These are phyloP conservation scores for Vitis amurensis DNA, from an alignment of 164 flowering plant genomes.

Conservation along the genomic window DNA sequence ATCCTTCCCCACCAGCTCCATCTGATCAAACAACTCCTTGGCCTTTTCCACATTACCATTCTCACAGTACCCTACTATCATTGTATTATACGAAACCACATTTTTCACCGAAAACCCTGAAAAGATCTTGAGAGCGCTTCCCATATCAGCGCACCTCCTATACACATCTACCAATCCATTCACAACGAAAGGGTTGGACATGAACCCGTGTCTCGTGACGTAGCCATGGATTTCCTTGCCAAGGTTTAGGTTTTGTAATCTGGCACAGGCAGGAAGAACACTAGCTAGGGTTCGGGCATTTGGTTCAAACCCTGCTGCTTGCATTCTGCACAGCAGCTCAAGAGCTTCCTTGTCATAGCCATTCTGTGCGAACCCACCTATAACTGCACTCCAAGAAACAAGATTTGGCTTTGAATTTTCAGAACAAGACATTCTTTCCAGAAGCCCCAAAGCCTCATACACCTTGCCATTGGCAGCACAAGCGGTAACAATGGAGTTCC, in stretches of 20 bases:
- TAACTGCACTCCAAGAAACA: conserved; percentile 77
- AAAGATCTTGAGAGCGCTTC: conserved; percentile 50
- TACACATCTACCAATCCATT: conserved; percentile 73
- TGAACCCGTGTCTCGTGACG: conserved; percentile 47
- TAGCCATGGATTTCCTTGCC: conserved; percentile 73
- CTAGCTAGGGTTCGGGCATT: conserved; percentile 65
- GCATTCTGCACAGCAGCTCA: conserved; percentile 52
- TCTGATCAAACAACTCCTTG: conserved; percentile 50
- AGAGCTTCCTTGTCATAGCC: conserved; percentile 59
- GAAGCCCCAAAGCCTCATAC: conserved; percentile 49
- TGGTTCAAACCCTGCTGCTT: conserved; percentile 47
- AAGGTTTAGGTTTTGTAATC: conserved; percentile 36
- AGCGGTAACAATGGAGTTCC: conserved; percentile 68
- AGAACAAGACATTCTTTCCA: conserved; percentile 43
- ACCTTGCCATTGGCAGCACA: conserved; percentile 62
- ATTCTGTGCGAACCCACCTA: conserved; percentile 68
- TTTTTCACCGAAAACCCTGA: conserved; percentile 44
- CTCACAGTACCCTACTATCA: conserved; percentile 72
- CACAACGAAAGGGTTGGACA: conserved; percentile 52
- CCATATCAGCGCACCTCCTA: conserved; percentile 63
- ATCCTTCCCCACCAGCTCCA: conserved; percentile 51
- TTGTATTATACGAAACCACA: conserved; percentile 62
- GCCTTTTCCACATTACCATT: conserved; percentile 52
- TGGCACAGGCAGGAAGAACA: conserved; percentile 73
- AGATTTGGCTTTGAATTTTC: conserved; percentile 41